Percentiles rank a stretch among this genome's conserved stretches.
Evolutionary conservation across 2,329 filamentous ascomycete species (phyloP).

Genomic region (Fusarium sp.): DNA sequence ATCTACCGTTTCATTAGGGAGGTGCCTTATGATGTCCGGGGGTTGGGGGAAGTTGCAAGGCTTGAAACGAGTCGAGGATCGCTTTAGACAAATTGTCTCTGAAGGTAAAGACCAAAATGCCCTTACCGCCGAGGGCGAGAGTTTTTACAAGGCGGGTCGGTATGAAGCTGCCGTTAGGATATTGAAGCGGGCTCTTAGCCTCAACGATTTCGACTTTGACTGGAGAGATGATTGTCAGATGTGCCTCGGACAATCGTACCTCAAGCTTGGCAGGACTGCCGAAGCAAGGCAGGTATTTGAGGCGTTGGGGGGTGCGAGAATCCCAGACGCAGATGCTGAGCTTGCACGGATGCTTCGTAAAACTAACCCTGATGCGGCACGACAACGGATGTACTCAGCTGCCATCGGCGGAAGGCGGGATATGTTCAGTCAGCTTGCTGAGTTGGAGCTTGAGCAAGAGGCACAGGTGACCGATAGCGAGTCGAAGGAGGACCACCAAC

Average conservation of each 20-base stretch:
- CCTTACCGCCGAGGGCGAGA: slow-evolving; percentile 54
- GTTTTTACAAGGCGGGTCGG: slow-evolving; percentile 46
- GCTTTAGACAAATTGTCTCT: slow-evolving; percentile 53
- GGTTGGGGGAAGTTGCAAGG: slow-evolving; percentile 39
- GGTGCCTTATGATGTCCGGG: slow-evolving; percentile 41
- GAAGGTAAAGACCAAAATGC: slow-evolving; percentile 55
- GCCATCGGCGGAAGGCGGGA: slow-evolving; percentile 47
- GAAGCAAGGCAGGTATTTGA: slow-evolving; percentile 49
- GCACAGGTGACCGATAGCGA: slow-evolving; percentile 27
- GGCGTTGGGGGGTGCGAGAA: slow-evolving; percentile 31
- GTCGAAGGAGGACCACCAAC: slow-evolving; percentile 40
- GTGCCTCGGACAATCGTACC: slow-evolving; percentile 47
- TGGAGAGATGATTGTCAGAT: slow-evolving; percentile 50
- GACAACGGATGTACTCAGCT: slow-evolving; percentile 49
- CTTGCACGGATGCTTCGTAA: slow-evolving; percentile 48
- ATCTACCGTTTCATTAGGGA: slow-evolving; percentile 52
- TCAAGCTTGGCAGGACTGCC: slow-evolving; percentile 38
- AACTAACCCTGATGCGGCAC: slow-evolving; percentile 43
- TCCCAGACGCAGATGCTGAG: slow-evolving; percentile 48
- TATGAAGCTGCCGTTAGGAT: slow-evolving; percentile 43
- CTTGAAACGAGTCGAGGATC: slow-evolving; percentile 44
- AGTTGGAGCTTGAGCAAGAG: slow-evolving; percentile 49
- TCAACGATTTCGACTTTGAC: slow-evolving; percentile 43
- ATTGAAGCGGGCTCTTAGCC: slow-evolving; percentile 48
- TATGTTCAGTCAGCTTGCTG: slow-evolving; percentile 51